Percentiles rank a stretch among this genome's conserved stretches.
Conservation (phyloP, 2,329 filamentous ascomycete genomes). For the Chaetoscypha palmicola region DNA sequence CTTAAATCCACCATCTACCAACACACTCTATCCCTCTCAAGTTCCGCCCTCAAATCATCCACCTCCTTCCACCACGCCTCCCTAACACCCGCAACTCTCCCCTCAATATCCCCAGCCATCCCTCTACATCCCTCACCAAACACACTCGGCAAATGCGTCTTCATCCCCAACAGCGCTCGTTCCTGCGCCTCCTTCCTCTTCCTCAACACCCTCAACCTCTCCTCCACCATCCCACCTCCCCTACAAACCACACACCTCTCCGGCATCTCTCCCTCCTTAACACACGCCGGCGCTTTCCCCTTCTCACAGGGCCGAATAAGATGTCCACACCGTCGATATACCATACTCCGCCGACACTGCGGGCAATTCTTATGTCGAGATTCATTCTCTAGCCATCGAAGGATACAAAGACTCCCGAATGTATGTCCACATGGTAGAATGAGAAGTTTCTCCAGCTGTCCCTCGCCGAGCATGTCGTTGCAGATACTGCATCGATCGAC, state of each 20-base stretch:
- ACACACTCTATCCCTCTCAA: conserved; percentile 28
- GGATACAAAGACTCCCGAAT: conserved; percentile 24
- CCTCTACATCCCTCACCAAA: conserved; percentile 15
- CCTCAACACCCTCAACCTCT: conserved; percentile 10
- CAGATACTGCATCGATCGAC: conserved; percentile 20
- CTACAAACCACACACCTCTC: conserved; percentile 22
- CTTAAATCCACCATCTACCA: conserved; percentile 12
- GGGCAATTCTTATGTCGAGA: conserved; percentile 24
- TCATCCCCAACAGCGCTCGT: conserved; percentile 13
- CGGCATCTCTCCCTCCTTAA: conserved; percentile 19
- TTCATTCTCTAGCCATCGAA: conserved; percentile 21
- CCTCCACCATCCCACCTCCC: conserved; percentile 10
- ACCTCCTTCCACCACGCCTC: conserved; percentile 17
- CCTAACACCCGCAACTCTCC: conserved; percentile 16
- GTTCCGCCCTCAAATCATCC: conserved; percentile 15
- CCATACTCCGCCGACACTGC: conserved; percentile 22
- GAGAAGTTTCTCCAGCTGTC: conserved; percentile 14
- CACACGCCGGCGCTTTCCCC: conserved; percentile 3
- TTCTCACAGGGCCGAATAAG: conserved; percentile 14
- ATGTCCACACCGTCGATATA: conserved; percentile 24
- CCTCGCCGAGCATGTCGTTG: conserved; percentile 8
- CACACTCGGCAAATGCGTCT: conserved; percentile 12
- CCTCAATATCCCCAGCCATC: conserved; percentile 10
- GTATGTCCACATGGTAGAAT: conserved; percentile 24
- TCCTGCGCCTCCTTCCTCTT: conserved; percentile 15